Base-by-base conservation (phyloP, 106 monocot species). In the Dendrobium nobile region DNA sequence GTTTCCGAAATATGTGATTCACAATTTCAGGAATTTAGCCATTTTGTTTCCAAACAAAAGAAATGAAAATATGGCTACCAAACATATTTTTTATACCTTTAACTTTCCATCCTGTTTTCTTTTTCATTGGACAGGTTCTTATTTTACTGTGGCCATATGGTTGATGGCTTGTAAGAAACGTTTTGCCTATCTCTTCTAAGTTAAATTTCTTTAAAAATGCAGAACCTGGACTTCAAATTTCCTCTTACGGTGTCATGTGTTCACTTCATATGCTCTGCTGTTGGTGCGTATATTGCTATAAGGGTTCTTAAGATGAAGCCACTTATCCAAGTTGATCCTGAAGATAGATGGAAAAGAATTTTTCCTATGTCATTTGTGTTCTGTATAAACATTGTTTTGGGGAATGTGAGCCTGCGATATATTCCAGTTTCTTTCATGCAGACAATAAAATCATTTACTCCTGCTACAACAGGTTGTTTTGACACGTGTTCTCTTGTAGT, bases 341-440 rank as follows among this genome's bases (percentile, higher is more conserved):
- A 92, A 78, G 96, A 97, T 59, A 90, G 88, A 20, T 97, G 96
- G 96, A 92, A 89, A 85, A 97, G 96, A 75, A 97, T 97, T 92
- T 94, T 97, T 75, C 96, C 96, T 7, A 97, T 97, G 96, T 97
- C 96, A 28, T 94, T 92, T 85, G 96, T 97, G 19, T 97, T 97
- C 79, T 97, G 96, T 85, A 90, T 97, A 59, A 97, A 97, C 80
- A 97, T 97, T 75, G 96, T 97, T 9, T 48, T 97, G 77, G 96
- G 96, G 51, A 97, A 97, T 84, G 94, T 97, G 33, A 97, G 96
- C 90, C 82, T 97, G 86, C 88, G 96, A 58, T 97, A 97, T 77
- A 97, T 97, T 82, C 96, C 96, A 33, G 96, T 97, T 77, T 94
- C 94, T 26, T 97, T 97, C 81, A 97, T 97, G 96, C 96, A 97